Conservation (phyloP, 148 eudicot genomes). For the Persicaria tinctoria region DNA sequence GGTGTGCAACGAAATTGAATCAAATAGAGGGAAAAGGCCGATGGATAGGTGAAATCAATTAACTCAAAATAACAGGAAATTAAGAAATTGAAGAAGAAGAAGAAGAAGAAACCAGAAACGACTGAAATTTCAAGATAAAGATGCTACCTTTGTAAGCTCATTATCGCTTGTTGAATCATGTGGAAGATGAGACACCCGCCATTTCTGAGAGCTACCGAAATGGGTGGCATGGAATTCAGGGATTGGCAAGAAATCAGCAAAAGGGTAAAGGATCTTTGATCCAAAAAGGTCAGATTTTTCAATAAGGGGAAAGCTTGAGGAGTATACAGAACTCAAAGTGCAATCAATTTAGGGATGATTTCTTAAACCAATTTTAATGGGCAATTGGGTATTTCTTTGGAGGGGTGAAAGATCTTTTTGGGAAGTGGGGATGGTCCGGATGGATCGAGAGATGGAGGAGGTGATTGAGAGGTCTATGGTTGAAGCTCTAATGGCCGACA, state of each 20-base stretch:
- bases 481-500: slow-evolving; percentile 57
- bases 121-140: not conserved
- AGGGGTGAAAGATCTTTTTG: slow-evolving; percentile 6
- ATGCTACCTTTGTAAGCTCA: slow-evolving; percentile 1
- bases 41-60: not conserved
- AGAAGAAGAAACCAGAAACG: not conserved
- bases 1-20: not conserved
- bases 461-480: not conserved
- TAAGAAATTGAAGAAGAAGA: not conserved
- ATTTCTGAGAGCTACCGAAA: slow-evolving; percentile 21
- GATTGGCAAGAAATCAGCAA: not conserved
- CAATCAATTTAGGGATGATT: slow-evolving; percentile 18
- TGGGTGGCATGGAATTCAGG: slow-evolving; percentile 18
- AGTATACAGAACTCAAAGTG: slow-evolving; percentile 17
- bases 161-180: slow-evolving; percentile 3
- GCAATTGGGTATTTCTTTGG: slow-evolving; percentile 6
- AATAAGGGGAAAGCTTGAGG: slow-evolving; percentile 14
- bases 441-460: not conserved
- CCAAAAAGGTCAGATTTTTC: slow-evolving; percentile 23
- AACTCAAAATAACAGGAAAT: not conserved
- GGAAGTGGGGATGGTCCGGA: slow-evolving; percentile 6
- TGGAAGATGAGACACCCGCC: slow-evolving; percentile 22
- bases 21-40: not conserved
- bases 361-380: slow-evolving; percentile 2
- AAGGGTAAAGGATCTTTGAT: slow-evolving; percentile 24